Percentiles rank a stretch among this genome's conserved stretches.
Evolutionary conservation across 352 stramenopile species (phyloP).

Genomic region (Phytophthora foliorum): DNA sequence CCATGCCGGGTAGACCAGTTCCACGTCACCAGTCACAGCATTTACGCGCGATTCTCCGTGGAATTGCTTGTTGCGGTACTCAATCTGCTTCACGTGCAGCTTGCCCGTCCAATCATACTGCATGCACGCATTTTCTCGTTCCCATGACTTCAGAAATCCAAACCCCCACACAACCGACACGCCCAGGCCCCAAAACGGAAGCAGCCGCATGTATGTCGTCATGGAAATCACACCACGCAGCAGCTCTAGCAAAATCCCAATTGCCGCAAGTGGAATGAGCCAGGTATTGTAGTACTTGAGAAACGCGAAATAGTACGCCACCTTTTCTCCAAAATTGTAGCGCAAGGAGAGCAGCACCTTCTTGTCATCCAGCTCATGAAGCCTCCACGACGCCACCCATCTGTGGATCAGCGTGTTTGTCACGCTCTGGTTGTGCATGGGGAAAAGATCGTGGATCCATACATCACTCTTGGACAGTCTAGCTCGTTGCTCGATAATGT

Average conservation of each 20-base stretch:
- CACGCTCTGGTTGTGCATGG: constrained; percentile 79
- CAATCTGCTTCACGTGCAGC: constrained; percentile 84
- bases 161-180: constrained; percentile 88
- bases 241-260: constrained; percentile 70
- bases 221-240: constrained; percentile 64
- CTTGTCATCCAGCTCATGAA: constrained; percentile 64
- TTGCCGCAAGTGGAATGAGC: constrained; percentile 76
- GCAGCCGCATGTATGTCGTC: constrained; percentile 79
- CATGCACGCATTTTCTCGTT: constrained; percentile 81
- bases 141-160: constrained; percentile 86
- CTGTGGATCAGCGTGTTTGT: constrained; percentile 74
- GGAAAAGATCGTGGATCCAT: constrained; percentile 89
- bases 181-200: constrained; percentile 85
- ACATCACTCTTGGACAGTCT: constrained; percentile 62
- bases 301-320: constrained; percentile 91
- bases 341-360: constrained; percentile 74
- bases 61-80: constrained; percentile 88
- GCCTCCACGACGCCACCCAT: constrained; percentile 73
- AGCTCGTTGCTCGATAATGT: constrained; percentile 83
- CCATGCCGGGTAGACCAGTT: constrained; percentile 77
- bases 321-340: constrained; percentile 89
- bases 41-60: constrained; percentile 76
- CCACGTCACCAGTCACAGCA: constrained; percentile 74
- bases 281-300: constrained; percentile 87
- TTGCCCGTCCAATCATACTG: constrained; percentile 88